Evolutionary conservation across 2,329 filamentous ascomycete genomes (phyloP), one percentile per base, ranked within the genome.

Genomic region (Fonsecaea pugnacius): DNA sequence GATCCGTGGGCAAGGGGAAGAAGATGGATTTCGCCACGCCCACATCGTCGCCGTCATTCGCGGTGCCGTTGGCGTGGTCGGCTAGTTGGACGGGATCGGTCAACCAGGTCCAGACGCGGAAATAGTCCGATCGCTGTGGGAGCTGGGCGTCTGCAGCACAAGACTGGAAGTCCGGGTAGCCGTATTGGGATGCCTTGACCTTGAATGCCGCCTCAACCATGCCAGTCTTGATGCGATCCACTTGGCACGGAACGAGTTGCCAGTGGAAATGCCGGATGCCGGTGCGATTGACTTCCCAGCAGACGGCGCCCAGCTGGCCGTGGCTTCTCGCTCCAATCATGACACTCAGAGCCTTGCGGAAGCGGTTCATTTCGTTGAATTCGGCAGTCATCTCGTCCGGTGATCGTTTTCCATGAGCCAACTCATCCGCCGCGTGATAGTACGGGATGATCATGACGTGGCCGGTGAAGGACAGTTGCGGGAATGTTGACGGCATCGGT

Each of bases 391-490:
- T 79, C 2, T 80, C 79, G 3, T 88, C 85, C 1, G 81, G 76
- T 55, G 86, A 81, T 51, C 85, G 80, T 73, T 96, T 91, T 1
- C 84, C 78, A 21, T 85, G 79, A 4, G 96, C 81, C 0, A 91
- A 38, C 54, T 71, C 69, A 59, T 71, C 70, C 16, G 68, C 69
- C 7, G 89, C 84, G 73, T 99, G 95, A 6, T 88, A 85, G 24
- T 96, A 84, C 0, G 95, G 93, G 64, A 97, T 94, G 72, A 99
- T 94, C 67, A 99, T 87, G 72, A 96, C 87, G 76, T 99, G 95
- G 21, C 87, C 86, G 0, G 94, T 91, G 73, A 94, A 96, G 24
- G 83, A 79, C 4, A 98, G 83, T 4, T 86, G 85, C 0, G 88
- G 80, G 75, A 92, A 96, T 2, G 89, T 93, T 7, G 84, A 79